These are phyloP conservation scores for Pseudogymnoascus pannorum DNA, from an alignment of 2,329 filamentous ascomycete species.

Conservation along the genomic window DNA sequence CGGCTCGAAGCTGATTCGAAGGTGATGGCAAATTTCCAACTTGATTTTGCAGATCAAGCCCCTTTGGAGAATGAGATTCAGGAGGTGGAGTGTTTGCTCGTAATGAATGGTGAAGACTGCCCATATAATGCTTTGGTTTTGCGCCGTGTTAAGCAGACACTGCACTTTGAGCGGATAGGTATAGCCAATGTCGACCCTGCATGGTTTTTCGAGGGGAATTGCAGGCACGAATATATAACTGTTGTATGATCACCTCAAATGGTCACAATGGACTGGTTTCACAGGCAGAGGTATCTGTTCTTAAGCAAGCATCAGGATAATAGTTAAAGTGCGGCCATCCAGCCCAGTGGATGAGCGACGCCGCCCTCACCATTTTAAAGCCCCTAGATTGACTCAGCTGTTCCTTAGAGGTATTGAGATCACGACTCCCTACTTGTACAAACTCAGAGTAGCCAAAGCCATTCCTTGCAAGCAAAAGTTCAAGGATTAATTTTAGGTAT, in stretches of 20 bases:
- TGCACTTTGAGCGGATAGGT: conserved; percentile 13
- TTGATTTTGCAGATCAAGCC: conserved; percentile 9
- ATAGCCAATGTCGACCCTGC: conserved; percentile 10
- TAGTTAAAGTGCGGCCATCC: too few species aligned
- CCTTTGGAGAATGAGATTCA: not conserved
- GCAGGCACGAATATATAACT: conserved; percentile 10
- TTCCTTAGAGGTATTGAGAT: too few species aligned
- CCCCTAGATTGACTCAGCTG: too few species aligned
- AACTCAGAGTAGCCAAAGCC: too few species aligned
- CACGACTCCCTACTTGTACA: too few species aligned
- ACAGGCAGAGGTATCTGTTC: too few species aligned
- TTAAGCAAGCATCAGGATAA: too few species aligned
- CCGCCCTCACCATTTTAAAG: too few species aligned
- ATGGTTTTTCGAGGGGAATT: conserved; percentile 10
- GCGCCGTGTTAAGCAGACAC: not conserved
- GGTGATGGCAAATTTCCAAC: not conserved
- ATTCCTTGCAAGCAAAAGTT: too few species aligned
- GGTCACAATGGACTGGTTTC: not conserved
- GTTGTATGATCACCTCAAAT: conserved; percentile 8
- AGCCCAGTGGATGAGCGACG: too few species aligned
- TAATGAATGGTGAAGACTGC: not conserved
- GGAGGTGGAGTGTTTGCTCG: conserved; percentile 11
- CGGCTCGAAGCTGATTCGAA: not conserved
- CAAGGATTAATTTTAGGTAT: not conserved
- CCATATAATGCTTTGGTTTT: conserved; percentile 10